A percentile compares a stretch with the other conserved stretches of the same genome.
Conservation (phyloP, 1,139 yeast genomes). For the Yamadazyma mexicana region DNA sequence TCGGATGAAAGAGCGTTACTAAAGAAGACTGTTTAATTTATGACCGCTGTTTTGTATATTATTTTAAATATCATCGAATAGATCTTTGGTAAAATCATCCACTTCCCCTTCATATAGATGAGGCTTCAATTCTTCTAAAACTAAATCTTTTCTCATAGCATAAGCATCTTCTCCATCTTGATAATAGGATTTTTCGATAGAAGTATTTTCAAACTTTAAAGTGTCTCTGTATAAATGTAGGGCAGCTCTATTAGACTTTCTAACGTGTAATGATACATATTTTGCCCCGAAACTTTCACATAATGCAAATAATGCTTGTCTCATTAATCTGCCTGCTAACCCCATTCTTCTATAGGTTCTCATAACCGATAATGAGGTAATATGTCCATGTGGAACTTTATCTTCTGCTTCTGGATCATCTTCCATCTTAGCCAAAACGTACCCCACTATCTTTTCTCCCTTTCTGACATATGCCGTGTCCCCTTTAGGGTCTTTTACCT, state of each 20-base stretch:
- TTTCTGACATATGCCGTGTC: conserved; percentile 58
- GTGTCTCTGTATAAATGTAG: conserved; percentile 88
- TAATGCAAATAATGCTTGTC: conserved; percentile 76
- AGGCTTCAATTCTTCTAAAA: conserved; percentile 60
- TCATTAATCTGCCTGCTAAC: conserved; percentile 88
- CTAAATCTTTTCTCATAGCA: conserved; percentile 76
- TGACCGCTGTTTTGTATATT: conserved; percentile 1
- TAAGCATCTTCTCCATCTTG: conserved; percentile 99
- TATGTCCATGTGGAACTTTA: conserved; percentile 85
- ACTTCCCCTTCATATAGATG: conserved; percentile 43
- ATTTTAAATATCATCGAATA: conserved; percentile 26
- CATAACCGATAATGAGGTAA: conserved; percentile 92
- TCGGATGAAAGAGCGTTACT: conserved; percentile 94
- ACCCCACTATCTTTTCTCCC: conserved; percentile 87
- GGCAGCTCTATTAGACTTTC: conserved; percentile 93
- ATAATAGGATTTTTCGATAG: conserved; percentile 83
- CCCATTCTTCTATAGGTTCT: conserved; percentile 95
- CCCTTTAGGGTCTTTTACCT: conserved; percentile 44
- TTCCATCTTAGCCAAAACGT: conserved; percentile 94
- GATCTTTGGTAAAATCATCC: conserved; percentile 53
- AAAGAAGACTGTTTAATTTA: conserved; percentile 14
- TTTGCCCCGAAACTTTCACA: conserved; percentile 81
- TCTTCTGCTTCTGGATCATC: conserved; percentile 82
- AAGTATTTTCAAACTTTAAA: conserved; percentile 74
- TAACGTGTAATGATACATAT: conserved; percentile 88